Base-by-base conservation (phyloP, 2,329 filamentous ascomycete species). In the Cytospora paraplurivora region DNA sequence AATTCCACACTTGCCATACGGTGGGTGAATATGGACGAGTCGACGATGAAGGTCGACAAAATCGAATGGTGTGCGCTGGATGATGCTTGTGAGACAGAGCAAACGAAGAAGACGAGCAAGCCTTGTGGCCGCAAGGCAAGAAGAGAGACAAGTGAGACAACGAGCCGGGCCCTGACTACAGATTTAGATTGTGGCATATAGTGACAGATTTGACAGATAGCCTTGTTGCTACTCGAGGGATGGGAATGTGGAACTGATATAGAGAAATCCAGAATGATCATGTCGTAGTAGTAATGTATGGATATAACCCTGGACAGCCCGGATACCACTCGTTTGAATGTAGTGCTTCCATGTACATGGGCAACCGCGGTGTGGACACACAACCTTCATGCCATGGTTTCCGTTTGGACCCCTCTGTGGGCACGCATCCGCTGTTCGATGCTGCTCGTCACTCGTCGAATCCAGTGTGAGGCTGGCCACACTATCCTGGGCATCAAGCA, bases 221-320 rank as follows among this genome's bases (percentile, higher is more conserved):
- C 11, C 8, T 62, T n/a, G 34, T 52, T 19, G 13, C 8, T 41
- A 15, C 60, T 34, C 52, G 34, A 49, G 33, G 41, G 15, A 55
- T 49, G 54, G 55, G 59, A 41, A 11, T 41, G 38, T 7, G 51
- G 21, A 50, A 27, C n/a, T 56, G 50, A 59, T 62, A 66, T 64
- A 64, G 13, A 62, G 51, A 64, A 58, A 33, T 27, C 52, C 41
- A 55, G 50, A 27, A n/a, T 32, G 52, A 56, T 19, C 50, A 37
- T 15, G n/a, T 11, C n/a, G 41, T 7, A 34, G 19, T n/a, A 21
- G 37, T 21, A n/a, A 35, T 17, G 32, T 34, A 33, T 34, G 71
- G 68, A 66, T 76, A 67, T 66, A 69, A 62, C 68, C 69, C 58
- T 63, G 68, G 34, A 72, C 57, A 51, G 54, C 54, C 15, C 38